phyloP scores from a whole-genome alignment of 495 filamentous ascomycete genomes.

The Penicillium bovifimosum region DNA sequence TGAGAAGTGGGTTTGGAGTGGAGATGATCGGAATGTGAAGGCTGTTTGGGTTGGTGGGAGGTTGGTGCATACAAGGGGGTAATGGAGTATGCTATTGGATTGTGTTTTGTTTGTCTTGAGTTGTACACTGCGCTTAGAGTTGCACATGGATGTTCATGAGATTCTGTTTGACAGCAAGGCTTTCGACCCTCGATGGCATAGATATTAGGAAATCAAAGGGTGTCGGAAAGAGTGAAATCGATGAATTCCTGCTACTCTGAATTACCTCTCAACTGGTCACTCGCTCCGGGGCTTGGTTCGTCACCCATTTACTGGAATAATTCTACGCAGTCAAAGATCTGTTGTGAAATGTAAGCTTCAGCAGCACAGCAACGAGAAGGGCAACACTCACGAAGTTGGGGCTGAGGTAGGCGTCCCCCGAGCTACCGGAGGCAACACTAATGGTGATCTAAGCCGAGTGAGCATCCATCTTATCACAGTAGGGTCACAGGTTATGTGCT shows the following conservation, averaged over 20 bases:
- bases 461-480: not conserved
- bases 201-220: too few relatives aligned
- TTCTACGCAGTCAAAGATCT: constrained; percentile 56
- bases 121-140: not conserved
- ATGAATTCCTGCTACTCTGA: not conserved
- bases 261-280: not conserved
- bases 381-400: constrained; percentile 55
- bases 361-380: not conserved
- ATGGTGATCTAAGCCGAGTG: constrained; percentile 44
- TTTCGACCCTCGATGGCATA: not conserved
- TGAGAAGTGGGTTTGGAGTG: constrained; percentile 88
- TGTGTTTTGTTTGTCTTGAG: not conserved
- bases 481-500: not conserved
- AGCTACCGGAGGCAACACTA: constrained; percentile 52
- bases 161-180: not conserved
- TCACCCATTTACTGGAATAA: constrained; percentile 34
- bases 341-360: not conserved
- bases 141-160: not conserved
- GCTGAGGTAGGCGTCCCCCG: constrained; percentile 46
- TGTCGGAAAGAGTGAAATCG: not conserved
- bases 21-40: constrained; percentile 79
- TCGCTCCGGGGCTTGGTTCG: not conserved
- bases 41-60: constrained; percentile 67
- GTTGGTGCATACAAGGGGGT: constrained; percentile 57
- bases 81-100: not conserved